Conservation (phyloP, 441 rosid genomes). For the Manihot esculenta region DNA sequence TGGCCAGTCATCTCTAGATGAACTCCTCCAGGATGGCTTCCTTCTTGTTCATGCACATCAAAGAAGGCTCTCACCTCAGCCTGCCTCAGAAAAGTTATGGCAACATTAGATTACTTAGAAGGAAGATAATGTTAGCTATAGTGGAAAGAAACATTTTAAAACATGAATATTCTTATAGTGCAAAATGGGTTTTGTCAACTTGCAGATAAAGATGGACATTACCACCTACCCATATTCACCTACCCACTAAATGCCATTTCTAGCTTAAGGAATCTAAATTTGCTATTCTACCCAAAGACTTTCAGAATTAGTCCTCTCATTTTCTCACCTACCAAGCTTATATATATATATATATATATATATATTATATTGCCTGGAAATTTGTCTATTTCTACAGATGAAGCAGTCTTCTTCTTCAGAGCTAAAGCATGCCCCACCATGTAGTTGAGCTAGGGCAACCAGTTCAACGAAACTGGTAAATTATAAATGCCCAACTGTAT, state of each 20-base stretch:
- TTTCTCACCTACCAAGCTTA: constrained; percentile 23
- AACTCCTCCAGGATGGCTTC: constrained; percentile 89
- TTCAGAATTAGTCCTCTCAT: constrained; percentile 9
- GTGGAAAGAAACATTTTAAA: constrained; percentile 8
- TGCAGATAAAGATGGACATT: not conserved
- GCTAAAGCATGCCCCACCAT: constrained; percentile 1
- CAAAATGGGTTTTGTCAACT: constrained; percentile 10
- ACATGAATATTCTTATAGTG: not conserved
- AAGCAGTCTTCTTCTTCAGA: not conserved
- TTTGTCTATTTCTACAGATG: not conserved
- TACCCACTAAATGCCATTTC: constrained; percentile 28
- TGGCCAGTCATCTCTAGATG: constrained; percentile 97
- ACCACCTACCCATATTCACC: constrained; percentile 25
- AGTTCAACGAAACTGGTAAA: not conserved
- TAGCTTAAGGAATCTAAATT: constrained; percentile 3
- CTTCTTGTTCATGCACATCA: constrained; percentile 97
- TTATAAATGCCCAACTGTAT: no score
- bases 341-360: no score
- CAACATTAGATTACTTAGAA: not conserved
- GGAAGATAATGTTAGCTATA: not conserved
- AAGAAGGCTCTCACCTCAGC: constrained; percentile 96
- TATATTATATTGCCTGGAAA: not conserved
- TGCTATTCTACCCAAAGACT: not conserved
- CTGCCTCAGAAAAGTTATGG: constrained; percentile 29
- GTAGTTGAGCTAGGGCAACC: not conserved